A percentile compares a stretch with the other conserved stretches of the same genome.
phyloP scores from a whole-genome alignment of 176 grass and related monocot species.

The Musa itinerans region DNA sequence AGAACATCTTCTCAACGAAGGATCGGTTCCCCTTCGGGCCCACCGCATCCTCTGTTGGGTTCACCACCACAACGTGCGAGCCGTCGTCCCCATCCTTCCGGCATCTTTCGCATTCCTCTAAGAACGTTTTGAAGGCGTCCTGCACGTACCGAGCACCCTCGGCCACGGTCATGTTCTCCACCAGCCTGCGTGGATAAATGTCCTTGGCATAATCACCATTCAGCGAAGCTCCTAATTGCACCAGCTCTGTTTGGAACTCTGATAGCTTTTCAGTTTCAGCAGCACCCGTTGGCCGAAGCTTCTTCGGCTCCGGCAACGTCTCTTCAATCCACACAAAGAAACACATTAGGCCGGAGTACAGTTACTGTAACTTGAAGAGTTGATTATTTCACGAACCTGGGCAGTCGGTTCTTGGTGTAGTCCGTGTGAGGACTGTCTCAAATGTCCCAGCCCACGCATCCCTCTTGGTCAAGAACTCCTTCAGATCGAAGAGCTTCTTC shows the following conservation, averaged over 20 bases:
- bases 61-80: conserved; percentile 43
- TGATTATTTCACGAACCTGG: conserved; percentile 27
- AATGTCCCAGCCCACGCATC: conserved; percentile 77
- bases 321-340: background rate
- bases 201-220: conserved; percentile 53
- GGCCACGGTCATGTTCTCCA: conserved; percentile 66
- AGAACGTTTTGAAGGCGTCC: conserved; percentile 34
- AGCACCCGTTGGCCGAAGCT: conserved; percentile 32
- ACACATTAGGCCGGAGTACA: background rate
- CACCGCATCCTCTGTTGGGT: conserved; percentile 8
- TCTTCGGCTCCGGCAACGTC: conserved; percentile 49
- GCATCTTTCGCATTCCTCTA: conserved; percentile 49
- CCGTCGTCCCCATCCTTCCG: conserved; percentile 32
- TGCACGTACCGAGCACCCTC: conserved; percentile 39
- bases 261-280: conserved; percentile 36
- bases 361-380: background rate
- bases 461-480: conserved; percentile 57
- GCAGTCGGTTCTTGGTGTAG: conserved; percentile 55
- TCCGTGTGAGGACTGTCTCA: conserved; percentile 50
- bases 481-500: conserved; percentile 79
- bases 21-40: background rate
- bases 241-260: conserved; percentile 66
- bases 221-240: conserved; percentile 54
- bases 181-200: conserved; percentile 48
- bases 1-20: conserved; percentile 29